Evolutionary conservation across 805 yeast genomes (phyloP), one percentile per base, ranked within the genome.

Genomic region (Candida patagonica): DNA sequence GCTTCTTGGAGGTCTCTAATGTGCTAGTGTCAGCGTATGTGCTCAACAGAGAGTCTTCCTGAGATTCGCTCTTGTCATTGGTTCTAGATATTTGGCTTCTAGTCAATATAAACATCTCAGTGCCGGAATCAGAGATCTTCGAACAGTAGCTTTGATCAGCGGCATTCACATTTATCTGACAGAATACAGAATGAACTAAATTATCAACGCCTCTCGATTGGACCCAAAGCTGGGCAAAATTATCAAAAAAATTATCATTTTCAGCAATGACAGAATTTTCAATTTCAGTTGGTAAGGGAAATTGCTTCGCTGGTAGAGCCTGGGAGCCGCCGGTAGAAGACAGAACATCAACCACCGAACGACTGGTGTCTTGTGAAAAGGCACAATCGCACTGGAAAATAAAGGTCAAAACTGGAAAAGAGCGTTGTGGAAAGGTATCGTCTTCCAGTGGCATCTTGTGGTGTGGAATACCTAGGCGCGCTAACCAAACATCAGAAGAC

Each of bases 221-320:
- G 22, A 48, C 41, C 53, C 52, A 49, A 12, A 42, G 24, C 9
- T 36, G 26, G 6, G 52, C 50, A 40, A 48, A 48, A 23, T 42
- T 44, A 37, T 49, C 52, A 26, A 48, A 49, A 16, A 48, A 48
- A 5, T 21, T 29, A 3, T 43, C 45, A 5, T 43, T 41, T 16
- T 40, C 35, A 1, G 44, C 42, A n/a, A 47, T 24, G 2, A 41
- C 49, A 1, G 51, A 47, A n/a, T 48, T 38, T 17, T 49, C 47
- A 1, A 45, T 37, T 13, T 47, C 50, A 8, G 50, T 40, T 17
- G 45, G 22, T n/a, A 47, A 13, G 26, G 22, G 30, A 8, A 16
- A 22, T 7, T 22, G 4, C n/a, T 26, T 33, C 4, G 17, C 27
- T 7, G n/a, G 19, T 6, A n/a, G n/a, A 8, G 9, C 4, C 16